phyloP scores from a whole-genome alignment of 2,329 filamentous ascomycete genomes.

The Pestalotiopsis sp. region DNA sequence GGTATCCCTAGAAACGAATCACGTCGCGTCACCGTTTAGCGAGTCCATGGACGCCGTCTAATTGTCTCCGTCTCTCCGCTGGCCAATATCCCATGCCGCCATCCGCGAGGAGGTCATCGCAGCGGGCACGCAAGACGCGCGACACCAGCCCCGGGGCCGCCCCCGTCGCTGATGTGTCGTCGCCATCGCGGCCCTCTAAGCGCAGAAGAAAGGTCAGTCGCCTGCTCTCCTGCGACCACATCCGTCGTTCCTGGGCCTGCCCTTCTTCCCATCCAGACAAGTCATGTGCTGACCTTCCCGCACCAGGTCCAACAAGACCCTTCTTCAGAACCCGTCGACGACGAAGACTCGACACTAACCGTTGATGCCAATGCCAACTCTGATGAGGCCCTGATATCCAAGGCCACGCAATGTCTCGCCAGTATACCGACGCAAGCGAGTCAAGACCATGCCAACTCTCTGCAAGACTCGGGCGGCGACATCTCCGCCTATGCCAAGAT shows the following conservation, averaged over 20 bases:
- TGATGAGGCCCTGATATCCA: conserved; percentile 55
- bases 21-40: not conserved
- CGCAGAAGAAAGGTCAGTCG: conserved; percentile 60
- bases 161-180: conserved; percentile 48
- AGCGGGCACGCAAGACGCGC: conserved; percentile 33
- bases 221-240: not conserved
- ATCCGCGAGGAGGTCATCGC: conserved; percentile 37
- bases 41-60: conserved; percentile 6
- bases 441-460: conserved; percentile 62
- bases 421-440: conserved; percentile 56
- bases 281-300: conserved; percentile 13
- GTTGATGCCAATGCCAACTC: conserved; percentile 32
- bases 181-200: conserved; percentile 62
- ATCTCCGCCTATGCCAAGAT: conserved; percentile 81
- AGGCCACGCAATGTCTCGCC: conserved; percentile 53
- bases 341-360: conserved; percentile 42
- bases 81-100: conserved; percentile 34
- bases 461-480: conserved; percentile 62
- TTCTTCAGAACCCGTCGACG: conserved; percentile 45
- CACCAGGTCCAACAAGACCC: conserved; percentile 27
- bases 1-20: not conserved
- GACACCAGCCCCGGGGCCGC: conserved; percentile 26
- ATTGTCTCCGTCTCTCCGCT: not conserved
- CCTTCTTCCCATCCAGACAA: not conserved
- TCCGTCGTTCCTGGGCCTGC: not conserved